Evolutionary conservation across 2,329 filamentous ascomycete species (phyloP), one percentile per base, ranked within the genome.

Genomic region (Metarhizium rileyi): DNA sequence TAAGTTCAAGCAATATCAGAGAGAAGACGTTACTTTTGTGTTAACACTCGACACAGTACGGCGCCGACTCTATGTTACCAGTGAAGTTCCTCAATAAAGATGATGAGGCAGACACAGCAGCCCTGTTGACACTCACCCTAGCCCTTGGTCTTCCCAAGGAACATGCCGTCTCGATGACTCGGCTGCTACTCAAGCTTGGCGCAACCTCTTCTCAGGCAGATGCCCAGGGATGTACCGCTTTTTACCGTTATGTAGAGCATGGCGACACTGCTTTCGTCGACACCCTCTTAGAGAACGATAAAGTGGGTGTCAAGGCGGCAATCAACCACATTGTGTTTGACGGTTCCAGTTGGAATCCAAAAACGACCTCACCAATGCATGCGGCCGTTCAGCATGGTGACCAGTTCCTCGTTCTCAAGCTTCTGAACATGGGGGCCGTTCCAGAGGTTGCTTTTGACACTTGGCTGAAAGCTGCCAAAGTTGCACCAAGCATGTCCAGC

Each of bases 161-260:
- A 2, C 76, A 83, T 57, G 83, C 84, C 1, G 76, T 77, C 52
- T 71, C 73, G 14, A 90, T 90, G 77, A 73, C 77, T 0, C 69
- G 74, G 44, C 73, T 78, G 0, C 73, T 94, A 8, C 66, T 94
- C 27, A 73, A 77, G 43, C 74, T 90, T 2, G 87, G 87, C 1
- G 86, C 86, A 2, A 85, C 84, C 1, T 81, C 76, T 30, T 79
- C 84, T 0, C 87, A 93, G 63, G 87, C 83, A 1, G 87, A 91
- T 55, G 61, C 78, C 33, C 68, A 76, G 8, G 76, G 81, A 4
- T 69, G 74, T 27, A 90, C 86, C 2, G 80, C 78, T 0, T 73
- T 94, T 52, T 79, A 88, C 52, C 78, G 79, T 52, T 78, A 80
- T 49, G 74, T 84, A 1, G 68, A 74, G n/a, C 64, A 70, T 18